These are phyloP conservation scores for Mortierella antarctica DNA, from an alignment of 192 early-diverging fungal genomes.

Conservation along the genomic window DNA sequence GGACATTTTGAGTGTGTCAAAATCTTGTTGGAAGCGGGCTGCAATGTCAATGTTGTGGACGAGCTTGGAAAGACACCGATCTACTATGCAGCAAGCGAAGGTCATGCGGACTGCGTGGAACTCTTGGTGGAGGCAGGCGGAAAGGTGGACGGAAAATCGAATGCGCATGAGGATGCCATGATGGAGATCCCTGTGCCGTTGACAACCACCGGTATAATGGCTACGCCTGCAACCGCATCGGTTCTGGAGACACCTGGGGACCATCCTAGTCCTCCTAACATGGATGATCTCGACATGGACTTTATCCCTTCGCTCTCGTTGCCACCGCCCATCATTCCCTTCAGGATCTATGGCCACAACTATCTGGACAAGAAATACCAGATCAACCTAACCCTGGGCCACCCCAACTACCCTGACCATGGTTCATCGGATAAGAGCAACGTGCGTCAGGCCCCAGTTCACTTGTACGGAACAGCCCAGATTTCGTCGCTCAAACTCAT, in stretches of 20 bases:
- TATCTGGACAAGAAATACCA: slow-evolving; percentile 92
- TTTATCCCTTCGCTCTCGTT: slow-evolving; percentile 92
- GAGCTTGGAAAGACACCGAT: slow-evolving; percentile 85
- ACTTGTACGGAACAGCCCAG: slow-evolving; percentile 69
- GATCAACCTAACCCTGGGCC: slow-evolving; percentile 79
- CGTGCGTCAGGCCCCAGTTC: slow-evolving; percentile 60
- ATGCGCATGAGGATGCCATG: slow-evolving; percentile 19
- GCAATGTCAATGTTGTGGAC: slow-evolving; percentile 79
- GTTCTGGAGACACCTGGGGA: slow-evolving; percentile 9
- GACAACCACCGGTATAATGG: slow-evolving; percentile 21
- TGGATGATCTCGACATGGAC: slow-evolving; percentile 83
- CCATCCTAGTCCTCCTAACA: slow-evolving; percentile 21
- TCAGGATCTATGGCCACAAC: slow-evolving; percentile 98
- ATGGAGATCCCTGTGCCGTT: slow-evolving; percentile 34
- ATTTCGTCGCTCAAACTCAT: slow-evolving; percentile 88
- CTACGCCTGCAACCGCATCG: slow-evolving; percentile 19
- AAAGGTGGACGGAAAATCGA: slow-evolving; percentile 33
- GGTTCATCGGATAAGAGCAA: slow-evolving; percentile 18
- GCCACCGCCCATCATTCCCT: slow-evolving; percentile 98
- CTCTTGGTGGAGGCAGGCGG: slow-evolving; percentile 77
- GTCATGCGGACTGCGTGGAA: slow-evolving; percentile 84
- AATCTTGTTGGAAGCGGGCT: slow-evolving; percentile 82
- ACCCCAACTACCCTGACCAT: slow-evolving; percentile 54
- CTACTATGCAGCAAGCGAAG: slow-evolving; percentile 95
- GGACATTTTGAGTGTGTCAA: slow-evolving; percentile 87